A percentile compares a stretch with the other conserved stretches of the same genome.
Evolutionary conservation across 1,139 yeast genomes (phyloP).

Genomic region (Kurtzmaniella natalensis): DNA sequence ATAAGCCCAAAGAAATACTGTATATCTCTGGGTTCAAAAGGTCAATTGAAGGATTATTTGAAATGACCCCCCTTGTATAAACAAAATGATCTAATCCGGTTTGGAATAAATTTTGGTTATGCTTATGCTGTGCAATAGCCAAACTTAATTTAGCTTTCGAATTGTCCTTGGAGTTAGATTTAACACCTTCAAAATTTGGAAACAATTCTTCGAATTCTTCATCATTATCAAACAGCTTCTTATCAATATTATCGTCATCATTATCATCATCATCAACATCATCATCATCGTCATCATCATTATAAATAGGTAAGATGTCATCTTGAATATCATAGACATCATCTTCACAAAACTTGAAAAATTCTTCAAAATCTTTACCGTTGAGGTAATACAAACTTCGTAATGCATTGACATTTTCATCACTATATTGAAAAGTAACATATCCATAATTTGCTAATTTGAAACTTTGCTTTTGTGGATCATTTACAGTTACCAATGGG

Average conservation of each 20-base stretch:
- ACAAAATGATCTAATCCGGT: slow-evolving; percentile 11
- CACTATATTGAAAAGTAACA: slow-evolving; percentile 22
- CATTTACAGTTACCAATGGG: slow-evolving; percentile 26
- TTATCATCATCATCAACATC: slow-evolving; percentile 14
- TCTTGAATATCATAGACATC: slow-evolving; percentile 13
- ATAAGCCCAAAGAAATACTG: slow-evolving; percentile 1
- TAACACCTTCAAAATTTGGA: not conserved
- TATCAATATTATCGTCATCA: slow-evolving; percentile 5
- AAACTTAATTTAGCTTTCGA: not conserved
- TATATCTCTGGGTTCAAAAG: slow-evolving; percentile 5
- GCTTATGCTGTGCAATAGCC: slow-evolving; percentile 35
- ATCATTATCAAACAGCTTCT: slow-evolving; percentile 13
- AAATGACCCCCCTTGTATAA: slow-evolving; percentile 4
- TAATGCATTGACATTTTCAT: slow-evolving; percentile 22
- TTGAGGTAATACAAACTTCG: slow-evolving; percentile 29
- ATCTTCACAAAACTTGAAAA: slow-evolving; percentile 17
- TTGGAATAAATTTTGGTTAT: slow-evolving; percentile 28
- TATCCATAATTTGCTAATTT: slow-evolving; percentile 26
- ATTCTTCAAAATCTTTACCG: slow-evolving; percentile 22
- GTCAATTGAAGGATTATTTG: slow-evolving; percentile 2
- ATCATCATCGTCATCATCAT: slow-evolving; percentile 5
- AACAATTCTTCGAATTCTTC: slow-evolving; percentile 5
- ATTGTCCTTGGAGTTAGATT: slow-evolving; percentile 5
- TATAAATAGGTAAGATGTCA: slow-evolving; percentile 9
- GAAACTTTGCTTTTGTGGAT: slow-evolving; percentile 13